These are phyloP conservation scores for Tuber indicum DNA, from an alignment of 495 filamentous ascomycete genomes.

Conservation along the genomic window DNA sequence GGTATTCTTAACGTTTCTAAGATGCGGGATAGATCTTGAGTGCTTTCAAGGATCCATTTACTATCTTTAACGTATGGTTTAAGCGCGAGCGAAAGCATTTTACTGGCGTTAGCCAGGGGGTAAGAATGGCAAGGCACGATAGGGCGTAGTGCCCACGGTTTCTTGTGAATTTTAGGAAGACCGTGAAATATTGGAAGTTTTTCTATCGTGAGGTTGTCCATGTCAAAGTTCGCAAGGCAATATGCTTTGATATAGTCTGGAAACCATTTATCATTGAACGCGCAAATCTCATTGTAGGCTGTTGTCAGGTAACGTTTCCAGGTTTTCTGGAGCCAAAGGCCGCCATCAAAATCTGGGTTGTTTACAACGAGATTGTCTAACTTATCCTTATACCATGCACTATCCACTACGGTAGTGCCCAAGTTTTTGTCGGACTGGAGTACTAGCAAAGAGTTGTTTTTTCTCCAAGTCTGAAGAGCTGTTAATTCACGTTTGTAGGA, in stretches of 20 bases:
- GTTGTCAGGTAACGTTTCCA: no score
- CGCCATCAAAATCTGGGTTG: background rate
- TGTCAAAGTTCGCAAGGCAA: background rate
- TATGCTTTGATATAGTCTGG: background rate
- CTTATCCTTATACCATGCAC: background rate
- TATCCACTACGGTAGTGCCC: background rate
- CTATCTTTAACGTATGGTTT: no score
- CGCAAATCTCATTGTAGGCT: no score
- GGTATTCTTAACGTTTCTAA: no score
- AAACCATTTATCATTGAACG: no score
- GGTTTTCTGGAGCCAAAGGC: no score
- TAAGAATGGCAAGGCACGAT: conserved; percentile 6
- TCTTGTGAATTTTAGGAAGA: conserved; percentile 9
- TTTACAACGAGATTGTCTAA: background rate
- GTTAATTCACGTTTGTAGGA: no score
- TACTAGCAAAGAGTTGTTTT: background rate
- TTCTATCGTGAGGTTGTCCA: fast-evolving
- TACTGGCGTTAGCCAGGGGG: background rate
- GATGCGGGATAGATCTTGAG: no score
- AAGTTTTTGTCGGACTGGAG: background rate
- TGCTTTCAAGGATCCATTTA: no score
- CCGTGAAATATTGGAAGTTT: conserved; percentile 6
- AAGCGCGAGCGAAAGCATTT: no score
- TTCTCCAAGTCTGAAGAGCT: background rate
- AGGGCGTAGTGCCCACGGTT: background rate